Evolutionary conservation across 495 filamentous ascomycete species (phyloP).

Genomic region (Neurospora cerealis): DNA sequence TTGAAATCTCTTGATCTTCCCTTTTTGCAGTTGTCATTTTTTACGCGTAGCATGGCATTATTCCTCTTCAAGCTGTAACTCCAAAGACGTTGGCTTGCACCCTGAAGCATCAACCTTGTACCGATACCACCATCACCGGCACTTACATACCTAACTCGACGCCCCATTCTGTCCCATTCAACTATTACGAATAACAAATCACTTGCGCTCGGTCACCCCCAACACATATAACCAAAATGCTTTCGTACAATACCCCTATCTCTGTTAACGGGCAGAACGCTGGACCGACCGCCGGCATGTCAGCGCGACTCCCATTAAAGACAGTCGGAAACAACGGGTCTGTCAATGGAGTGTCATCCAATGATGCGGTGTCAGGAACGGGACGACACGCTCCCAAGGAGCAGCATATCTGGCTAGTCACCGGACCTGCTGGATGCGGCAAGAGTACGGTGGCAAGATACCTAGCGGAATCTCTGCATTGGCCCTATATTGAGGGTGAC

Average conservation of each 20-base stretch:
- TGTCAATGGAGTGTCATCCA: constrained; percentile 16
- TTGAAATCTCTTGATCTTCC: not conserved
- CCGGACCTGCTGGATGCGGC: constrained; percentile 90
- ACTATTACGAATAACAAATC: not conserved
- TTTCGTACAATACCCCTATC: constrained; percentile 32
- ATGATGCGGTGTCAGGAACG: constrained; percentile 14
- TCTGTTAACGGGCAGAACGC: constrained; percentile 26
- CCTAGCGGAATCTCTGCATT: constrained; percentile 56
- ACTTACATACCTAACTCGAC: not conserved
- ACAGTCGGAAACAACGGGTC: constrained; percentile 17
- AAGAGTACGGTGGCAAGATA: constrained; percentile 87
- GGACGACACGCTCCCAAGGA: constrained; percentile 23
- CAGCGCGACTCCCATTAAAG: constrained; percentile 20
- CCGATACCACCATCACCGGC: not conserved
- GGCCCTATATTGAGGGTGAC: constrained; percentile 91
- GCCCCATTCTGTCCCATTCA: not conserved
- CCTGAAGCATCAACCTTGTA: not conserved
- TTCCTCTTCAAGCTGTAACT: not conserved
- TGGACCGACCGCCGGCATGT: constrained; percentile 20
- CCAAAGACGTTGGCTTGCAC: not conserved
- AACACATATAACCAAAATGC: constrained; percentile 19
- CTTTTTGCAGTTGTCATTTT: not conserved
- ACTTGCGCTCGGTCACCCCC: not conserved
- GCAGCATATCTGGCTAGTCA: constrained; percentile 95
- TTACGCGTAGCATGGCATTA: not conserved